These are phyloP conservation scores for Chlorella sp. DNA, from an alignment of 139 green algal species.

Conservation along the genomic window DNA sequence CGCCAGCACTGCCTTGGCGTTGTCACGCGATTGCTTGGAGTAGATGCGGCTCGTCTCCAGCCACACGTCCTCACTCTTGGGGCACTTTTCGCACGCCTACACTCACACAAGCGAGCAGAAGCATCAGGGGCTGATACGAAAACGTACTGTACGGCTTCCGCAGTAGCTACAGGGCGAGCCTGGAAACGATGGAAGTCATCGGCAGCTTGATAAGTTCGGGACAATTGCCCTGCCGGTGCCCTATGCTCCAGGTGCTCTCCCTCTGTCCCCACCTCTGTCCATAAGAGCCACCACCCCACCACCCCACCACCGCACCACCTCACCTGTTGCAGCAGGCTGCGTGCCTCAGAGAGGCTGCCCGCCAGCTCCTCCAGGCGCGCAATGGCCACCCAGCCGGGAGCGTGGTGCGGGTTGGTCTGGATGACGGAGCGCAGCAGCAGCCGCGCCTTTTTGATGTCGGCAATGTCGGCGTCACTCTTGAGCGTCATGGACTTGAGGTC, in stretches of 20 bases:
- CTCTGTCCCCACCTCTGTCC: too few species aligned
- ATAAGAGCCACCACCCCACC: too few species aligned
- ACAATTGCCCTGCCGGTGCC: too few species aligned
- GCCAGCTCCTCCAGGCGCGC: slow-evolving; percentile 46
- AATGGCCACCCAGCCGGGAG: slow-evolving; percentile 89
- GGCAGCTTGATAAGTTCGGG: too few species aligned
- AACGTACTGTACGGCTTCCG: too few species aligned
- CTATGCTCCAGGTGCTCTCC: too few species aligned
- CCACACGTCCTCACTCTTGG: slow-evolving; percentile 95
- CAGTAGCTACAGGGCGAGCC: too few species aligned
- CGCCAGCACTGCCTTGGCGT: slow-evolving; percentile 83
- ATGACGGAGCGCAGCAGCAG: slow-evolving; percentile 95
- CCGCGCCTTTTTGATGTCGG: slow-evolving; percentile 97
- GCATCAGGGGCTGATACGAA: too few species aligned
- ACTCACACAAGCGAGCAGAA: too few species aligned
- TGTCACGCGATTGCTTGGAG: slow-evolving; percentile 42
- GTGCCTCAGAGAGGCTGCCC: slow-evolving; percentile 58
- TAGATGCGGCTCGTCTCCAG: slow-evolving; percentile 90
- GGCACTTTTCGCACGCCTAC: slow-evolving; percentile 92
- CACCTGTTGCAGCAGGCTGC: slow-evolving; percentile 46
- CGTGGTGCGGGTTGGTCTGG: slow-evolving; percentile 93
- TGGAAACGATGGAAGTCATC: too few species aligned
- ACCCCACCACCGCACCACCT: too few species aligned
- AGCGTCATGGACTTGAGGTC: slow-evolving; percentile 72
- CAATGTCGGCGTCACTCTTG: slow-evolving; percentile 82